Evolutionary conservation across 345 rosid species (phyloP).

Genomic region (Isatis tinctoria): DNA sequence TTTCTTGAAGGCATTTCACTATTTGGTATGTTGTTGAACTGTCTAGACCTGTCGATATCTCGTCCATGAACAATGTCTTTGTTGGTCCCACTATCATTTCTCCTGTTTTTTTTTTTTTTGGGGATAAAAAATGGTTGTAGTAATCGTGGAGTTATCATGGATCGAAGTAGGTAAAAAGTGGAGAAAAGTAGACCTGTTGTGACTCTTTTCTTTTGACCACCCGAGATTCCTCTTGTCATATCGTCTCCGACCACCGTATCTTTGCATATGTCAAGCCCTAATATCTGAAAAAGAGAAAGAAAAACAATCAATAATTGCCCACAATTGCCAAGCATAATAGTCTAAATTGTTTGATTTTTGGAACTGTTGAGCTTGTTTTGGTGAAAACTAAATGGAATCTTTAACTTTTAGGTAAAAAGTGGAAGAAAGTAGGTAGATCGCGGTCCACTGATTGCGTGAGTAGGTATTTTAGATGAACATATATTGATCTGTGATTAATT

Average conservation of each 20-base stretch:
- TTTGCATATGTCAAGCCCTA: conserved; percentile 85
- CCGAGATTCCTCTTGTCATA: conserved; percentile 82
- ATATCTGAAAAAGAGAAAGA: conserved; percentile 35
- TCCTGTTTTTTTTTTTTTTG: conserved; percentile 37
- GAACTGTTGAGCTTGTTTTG: conserved; percentile 14
- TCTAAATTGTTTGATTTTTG: background rate
- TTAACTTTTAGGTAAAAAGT: conserved; percentile 13
- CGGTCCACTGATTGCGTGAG: conserved; percentile 11
- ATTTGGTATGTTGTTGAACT: conserved; percentile 90
- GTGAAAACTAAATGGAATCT: background rate
- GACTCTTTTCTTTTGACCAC: conserved; percentile 85
- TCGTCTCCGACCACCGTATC: conserved; percentile 80
- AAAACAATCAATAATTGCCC: background rate
- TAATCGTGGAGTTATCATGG: background rate
- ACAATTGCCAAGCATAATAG: background rate
- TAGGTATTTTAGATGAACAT: background rate
- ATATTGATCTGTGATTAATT: background rate
- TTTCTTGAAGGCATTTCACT: conserved; percentile 80
- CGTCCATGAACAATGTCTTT: conserved; percentile 88
- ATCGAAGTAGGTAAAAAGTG: background rate
- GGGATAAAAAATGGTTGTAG: background rate
- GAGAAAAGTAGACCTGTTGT: conserved; percentile 62
- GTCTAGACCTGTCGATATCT: conserved; percentile 91
- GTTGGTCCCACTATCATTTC: conserved; percentile 98
- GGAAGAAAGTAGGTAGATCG: conserved; percentile 5